These are phyloP conservation scores for Iris pallida DNA, from an alignment of 116 monocot genomes.

Conservation along the genomic window DNA sequence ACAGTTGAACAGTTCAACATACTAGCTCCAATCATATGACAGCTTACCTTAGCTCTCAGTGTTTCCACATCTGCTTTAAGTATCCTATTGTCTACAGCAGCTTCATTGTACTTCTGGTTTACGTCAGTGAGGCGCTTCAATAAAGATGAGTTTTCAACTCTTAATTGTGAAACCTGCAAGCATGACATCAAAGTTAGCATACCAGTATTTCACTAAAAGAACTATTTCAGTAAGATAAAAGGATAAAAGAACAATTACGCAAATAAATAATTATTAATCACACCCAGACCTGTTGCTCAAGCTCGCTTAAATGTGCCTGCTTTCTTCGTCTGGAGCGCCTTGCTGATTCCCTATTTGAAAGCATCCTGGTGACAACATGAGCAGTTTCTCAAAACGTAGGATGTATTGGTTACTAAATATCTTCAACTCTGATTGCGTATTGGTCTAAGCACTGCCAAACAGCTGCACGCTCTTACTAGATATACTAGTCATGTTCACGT, in stretches of 20 bases:
- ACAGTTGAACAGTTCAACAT: no score
- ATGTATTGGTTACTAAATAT: no score
- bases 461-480: no score
- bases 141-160: slow-evolving; percentile 79
- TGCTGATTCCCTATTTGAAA: slow-evolving; percentile 95
- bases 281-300: slow-evolving; percentile 71
- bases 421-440: no score
- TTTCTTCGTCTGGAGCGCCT: slow-evolving; percentile 93
- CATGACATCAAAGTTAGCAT: no score
- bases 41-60: slow-evolving; percentile 78
- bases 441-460: no score
- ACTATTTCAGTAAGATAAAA: no score
- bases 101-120: slow-evolving; percentile 82
- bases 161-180: slow-evolving; percentile 75
- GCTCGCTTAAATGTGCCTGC: slow-evolving; percentile 87
- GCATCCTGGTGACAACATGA: slow-evolving; percentile 51
- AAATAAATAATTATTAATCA: no score
- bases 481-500: no score
- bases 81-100: slow-evolving; percentile 82
- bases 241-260: no score
- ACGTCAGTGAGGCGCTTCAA: slow-evolving; percentile 77
- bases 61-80: slow-evolving; percentile 97
- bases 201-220: no score
- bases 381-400: no score
- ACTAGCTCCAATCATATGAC: not conserved